These are phyloP conservation scores for Colletotrichum somersetense DNA, from an alignment of 2,329 filamentous ascomycete genomes.

Conservation along the genomic window DNA sequence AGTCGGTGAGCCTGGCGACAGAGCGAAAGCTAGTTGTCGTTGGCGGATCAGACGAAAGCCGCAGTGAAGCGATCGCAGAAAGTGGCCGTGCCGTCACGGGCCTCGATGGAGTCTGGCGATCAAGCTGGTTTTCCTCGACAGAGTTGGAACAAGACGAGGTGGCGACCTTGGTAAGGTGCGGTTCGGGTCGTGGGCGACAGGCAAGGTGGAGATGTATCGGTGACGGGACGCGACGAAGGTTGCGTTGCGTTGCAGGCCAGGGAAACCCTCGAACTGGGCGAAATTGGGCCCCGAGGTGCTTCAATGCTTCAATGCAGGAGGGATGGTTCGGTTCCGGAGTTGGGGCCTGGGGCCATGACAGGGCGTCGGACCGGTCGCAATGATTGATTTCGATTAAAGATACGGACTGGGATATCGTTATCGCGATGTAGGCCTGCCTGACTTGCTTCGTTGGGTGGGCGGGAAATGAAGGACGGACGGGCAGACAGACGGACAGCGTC, in stretches of 20 bases:
- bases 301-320: constrained; percentile 40
- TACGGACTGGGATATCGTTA: constrained; percentile 33
- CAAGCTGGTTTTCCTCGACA: background rate
- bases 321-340: constrained; percentile 27
- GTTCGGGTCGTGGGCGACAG: constrained; percentile 16
- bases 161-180: background rate
- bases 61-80: constrained; percentile 10
- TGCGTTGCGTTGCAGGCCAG: constrained; percentile 27
- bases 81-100: constrained; percentile 38
- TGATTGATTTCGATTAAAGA: constrained; percentile 25
- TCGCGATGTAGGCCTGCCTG: constrained; percentile 33
- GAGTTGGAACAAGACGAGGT: background rate
- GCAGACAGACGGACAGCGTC: background rate
- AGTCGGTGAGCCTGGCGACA: constrained; percentile 43
- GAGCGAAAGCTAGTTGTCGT: constrained; percentile 28
- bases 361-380: constrained; percentile 11
- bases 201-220: constrained; percentile 24
- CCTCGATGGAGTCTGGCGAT: constrained; percentile 21
- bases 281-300: constrained; percentile 37
- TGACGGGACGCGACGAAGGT: constrained; percentile 33
- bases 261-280: constrained; percentile 35
- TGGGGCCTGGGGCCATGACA: constrained; percentile 38
- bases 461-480: constrained; percentile 37
- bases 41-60: constrained; percentile 39
- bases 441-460: constrained; percentile 29